Conservation (phyloP, 805 yeast species). For the Metschnikowia corniflorae region DNA sequence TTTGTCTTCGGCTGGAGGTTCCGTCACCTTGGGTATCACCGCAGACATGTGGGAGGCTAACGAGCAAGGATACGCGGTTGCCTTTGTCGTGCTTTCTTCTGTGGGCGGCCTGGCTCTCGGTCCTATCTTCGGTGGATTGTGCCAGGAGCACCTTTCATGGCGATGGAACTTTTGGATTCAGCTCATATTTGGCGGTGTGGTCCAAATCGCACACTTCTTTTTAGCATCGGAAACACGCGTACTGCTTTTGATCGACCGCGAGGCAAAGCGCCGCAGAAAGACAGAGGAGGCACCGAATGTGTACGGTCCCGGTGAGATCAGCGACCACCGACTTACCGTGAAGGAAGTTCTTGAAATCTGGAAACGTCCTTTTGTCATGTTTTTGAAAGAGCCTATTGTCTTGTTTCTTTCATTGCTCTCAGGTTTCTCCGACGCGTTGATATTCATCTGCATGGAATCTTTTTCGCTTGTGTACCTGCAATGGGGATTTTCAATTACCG, state of each 20-base stretch:
- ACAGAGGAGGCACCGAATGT: conserved; percentile 30
- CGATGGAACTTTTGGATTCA: conserved; percentile 32
- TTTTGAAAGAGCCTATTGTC: conserved; percentile 36
- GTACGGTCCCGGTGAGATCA: conserved; percentile 35
- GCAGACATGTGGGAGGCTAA: conserved; percentile 34
- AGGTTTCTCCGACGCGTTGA: conserved; percentile 41
- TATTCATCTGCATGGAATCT: conserved; percentile 38
- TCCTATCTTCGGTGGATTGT: conserved; percentile 27
- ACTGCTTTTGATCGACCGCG: conserved; percentile 31
- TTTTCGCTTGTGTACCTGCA: conserved; percentile 30
- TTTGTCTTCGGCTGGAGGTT: conserved; percentile 32
- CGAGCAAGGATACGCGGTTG: conserved; percentile 32
- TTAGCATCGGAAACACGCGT: conserved; percentile 35
- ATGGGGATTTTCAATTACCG: conserved; percentile 32
- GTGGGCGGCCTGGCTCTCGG: conserved; percentile 32
- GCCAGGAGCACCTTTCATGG: conserved; percentile 20
- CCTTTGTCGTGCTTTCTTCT: conserved; percentile 30
- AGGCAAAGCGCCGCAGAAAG: conserved; percentile 35
- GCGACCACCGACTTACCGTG: conserved; percentile 16
- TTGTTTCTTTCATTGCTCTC: conserved; percentile 36
- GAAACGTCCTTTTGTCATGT: conserved; percentile 40
- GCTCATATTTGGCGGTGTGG: conserved; percentile 33
- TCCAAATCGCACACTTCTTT: conserved; percentile 32
- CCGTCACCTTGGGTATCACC: conserved; percentile 32
- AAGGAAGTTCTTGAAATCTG: conserved; percentile 29